Conservation (phyloP, 495 filamentous ascomycete species). For the Thozetella sp. region DNA sequence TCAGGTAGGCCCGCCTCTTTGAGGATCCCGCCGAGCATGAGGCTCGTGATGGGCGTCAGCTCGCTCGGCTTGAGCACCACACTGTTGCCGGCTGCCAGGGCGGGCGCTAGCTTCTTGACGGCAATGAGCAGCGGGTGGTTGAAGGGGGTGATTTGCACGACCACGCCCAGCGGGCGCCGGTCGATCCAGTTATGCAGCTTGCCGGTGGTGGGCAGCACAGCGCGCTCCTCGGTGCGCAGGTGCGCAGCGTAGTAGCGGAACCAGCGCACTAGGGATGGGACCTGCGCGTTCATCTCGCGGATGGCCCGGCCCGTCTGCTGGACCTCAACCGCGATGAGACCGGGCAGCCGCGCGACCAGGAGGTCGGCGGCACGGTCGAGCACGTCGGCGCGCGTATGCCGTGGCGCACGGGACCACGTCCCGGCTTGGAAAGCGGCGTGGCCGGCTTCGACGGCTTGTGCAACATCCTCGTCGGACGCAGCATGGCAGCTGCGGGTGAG, state of each 20-base stretch:
- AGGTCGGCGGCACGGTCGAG: constrained; percentile 57
- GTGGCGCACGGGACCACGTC: constrained; percentile 58
- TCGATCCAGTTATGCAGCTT: constrained; percentile 64
- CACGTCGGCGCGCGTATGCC: constrained; percentile 53
- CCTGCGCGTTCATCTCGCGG: constrained; percentile 67
- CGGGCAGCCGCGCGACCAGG: constrained; percentile 46
- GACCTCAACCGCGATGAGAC: constrained; percentile 58
- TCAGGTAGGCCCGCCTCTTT: constrained; percentile 56
- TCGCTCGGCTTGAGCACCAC: constrained; percentile 66
- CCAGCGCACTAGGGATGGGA: constrained; percentile 63
- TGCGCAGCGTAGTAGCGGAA: constrained; percentile 65
- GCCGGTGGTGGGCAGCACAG: constrained; percentile 61
- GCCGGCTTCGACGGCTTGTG: constrained; percentile 43
- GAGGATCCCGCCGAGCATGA: constrained; percentile 52
- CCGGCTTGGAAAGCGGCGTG: constrained; percentile 51
- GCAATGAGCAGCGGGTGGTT: constrained; percentile 67
- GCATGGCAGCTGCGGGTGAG: constrained; percentile 44
- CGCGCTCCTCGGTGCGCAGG: constrained; percentile 60
- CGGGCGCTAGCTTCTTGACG: constrained; percentile 64
- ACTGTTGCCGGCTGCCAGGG: constrained; percentile 63
- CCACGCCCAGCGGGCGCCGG: constrained; percentile 62
- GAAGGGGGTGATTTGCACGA: constrained; percentile 66
- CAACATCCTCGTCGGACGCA: constrained; percentile 49
- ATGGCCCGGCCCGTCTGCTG: constrained; percentile 63
- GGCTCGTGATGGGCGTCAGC: constrained; percentile 58